Evolutionary conservation across 73 alveolate genomes (phyloP).

Genomic region (Paramecium primaurelia): DNA sequence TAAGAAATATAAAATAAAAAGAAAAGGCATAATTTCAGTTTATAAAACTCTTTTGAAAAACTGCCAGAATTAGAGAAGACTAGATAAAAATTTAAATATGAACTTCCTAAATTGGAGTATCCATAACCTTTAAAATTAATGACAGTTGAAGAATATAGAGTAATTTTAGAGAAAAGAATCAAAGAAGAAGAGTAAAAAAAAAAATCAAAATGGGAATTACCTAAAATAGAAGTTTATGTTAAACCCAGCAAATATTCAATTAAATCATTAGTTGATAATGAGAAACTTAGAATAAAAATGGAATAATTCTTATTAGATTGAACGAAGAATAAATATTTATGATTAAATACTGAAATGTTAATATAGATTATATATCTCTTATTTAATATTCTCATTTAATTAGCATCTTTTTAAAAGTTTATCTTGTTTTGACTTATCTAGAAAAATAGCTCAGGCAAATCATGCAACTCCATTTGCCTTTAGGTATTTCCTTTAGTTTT

Average conservation of each 20-base stretch:
- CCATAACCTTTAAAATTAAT: neutral
- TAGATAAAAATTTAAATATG: neutral
- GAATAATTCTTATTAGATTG: neutral
- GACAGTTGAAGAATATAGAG: conserved; percentile 4
- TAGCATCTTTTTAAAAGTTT: conserved; percentile 14
- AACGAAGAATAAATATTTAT: neutral
- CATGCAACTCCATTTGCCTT: conserved; percentile 51
- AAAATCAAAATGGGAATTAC: neutral
- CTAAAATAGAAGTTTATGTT: neutral
- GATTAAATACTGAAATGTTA: neutral
- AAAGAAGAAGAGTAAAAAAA: neutral
- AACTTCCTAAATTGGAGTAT: neutral
- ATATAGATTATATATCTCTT: neutral
- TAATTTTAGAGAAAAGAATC: neutral
- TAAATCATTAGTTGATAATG: neutral
- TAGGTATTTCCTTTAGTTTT: conserved; percentile 34
- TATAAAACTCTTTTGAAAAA: neutral
- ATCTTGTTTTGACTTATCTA: conserved; percentile 14
- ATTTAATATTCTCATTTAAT: neutral
- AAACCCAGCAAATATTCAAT: neutral
- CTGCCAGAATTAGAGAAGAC: neutral
- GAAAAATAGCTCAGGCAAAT: neutral
- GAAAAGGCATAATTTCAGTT: neutral
- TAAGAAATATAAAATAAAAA: neutral
- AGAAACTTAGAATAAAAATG: neutral